Evolutionary conservation across 2,329 filamentous ascomycete genomes (phyloP).

Genomic region (Neopestalotiopsis sp.): DNA sequence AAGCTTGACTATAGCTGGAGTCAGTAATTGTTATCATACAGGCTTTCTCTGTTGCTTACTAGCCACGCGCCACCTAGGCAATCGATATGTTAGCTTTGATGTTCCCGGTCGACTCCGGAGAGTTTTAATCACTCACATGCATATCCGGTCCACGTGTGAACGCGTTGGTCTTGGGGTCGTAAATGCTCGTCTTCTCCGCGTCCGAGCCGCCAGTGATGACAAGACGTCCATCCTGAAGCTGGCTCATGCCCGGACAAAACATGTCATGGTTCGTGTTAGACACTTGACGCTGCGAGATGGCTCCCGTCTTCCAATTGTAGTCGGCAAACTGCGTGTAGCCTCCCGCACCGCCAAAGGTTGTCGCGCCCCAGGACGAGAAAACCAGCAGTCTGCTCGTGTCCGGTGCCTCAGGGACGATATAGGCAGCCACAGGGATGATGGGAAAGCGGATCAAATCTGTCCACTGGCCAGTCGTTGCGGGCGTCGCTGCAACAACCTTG

Average conservation of each 20-base stretch:
- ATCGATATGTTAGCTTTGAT: no score
- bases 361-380: constrained; percentile 10
- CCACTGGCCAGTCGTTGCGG: constrained; percentile 25
- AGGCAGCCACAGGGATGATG: constrained; percentile 34
- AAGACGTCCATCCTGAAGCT: constrained; percentile 44
- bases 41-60: no score
- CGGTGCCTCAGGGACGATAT: constrained; percentile 31
- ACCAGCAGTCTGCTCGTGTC: constrained; percentile 28
- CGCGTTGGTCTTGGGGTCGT: constrained; percentile 30
- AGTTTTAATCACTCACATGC: constrained; percentile 24
- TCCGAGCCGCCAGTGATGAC: constrained; percentile 51
- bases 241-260: constrained; percentile 53
- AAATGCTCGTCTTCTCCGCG: constrained; percentile 47
- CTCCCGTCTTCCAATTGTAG: constrained; percentile 28
- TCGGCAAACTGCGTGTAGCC: constrained; percentile 27
- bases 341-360: constrained; percentile 10
- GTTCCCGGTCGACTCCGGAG: no score
- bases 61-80: no score
- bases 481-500: neutral
- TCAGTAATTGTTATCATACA: no score
- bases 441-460: constrained; percentile 31
- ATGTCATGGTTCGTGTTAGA: constrained; percentile 47
- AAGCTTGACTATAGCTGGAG: no score
- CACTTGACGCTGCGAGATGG: constrained; percentile 18
- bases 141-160: constrained; percentile 40